Conservation (phyloP, 1,284 basidiomycete genomes). For the Heterobasidion parviporum region DNA sequence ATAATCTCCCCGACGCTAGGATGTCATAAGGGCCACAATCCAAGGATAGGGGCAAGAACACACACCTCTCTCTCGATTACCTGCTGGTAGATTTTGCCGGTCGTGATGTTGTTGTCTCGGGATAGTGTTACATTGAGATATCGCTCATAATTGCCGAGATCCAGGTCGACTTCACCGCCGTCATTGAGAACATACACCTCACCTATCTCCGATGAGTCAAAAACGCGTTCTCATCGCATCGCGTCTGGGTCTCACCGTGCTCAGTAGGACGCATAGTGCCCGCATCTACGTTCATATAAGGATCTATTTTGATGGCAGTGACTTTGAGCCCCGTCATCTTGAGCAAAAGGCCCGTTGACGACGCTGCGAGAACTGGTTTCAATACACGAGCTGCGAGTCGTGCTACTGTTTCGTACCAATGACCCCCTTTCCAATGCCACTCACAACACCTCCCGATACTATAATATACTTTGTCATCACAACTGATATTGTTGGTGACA, state of each 20-base stretch:
- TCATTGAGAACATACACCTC: slow-evolving; percentile 99
- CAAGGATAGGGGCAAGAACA: slow-evolving; percentile 13
- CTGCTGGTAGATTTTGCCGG: slow-evolving; percentile 95
- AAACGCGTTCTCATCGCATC: neutral
- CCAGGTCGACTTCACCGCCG: slow-evolving; percentile 96
- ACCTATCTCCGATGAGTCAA: slow-evolving; percentile 38
- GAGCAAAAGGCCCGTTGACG: slow-evolving; percentile 92
- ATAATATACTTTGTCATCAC: slow-evolving; percentile 84
- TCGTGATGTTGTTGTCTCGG: slow-evolving; percentile 97
- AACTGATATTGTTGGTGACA: no score
- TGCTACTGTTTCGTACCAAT: slow-evolving; percentile 57
- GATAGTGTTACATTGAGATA: slow-evolving; percentile 94
- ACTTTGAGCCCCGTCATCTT: slow-evolving; percentile 96
- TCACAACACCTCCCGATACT: slow-evolving; percentile 88
- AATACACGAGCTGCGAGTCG: slow-evolving; percentile 14
- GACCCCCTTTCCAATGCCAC: slow-evolving; percentile 91
- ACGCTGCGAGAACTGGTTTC: slow-evolving; percentile 48
- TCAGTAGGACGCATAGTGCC: slow-evolving; percentile 99
- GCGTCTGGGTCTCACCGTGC: slow-evolving; percentile 61
- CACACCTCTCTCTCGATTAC: slow-evolving; percentile 96
- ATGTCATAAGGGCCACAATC: neutral
- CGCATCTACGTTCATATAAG: slow-evolving; percentile 99
- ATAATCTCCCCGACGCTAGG: slow-evolving; percentile 89
- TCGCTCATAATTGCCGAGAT: slow-evolving; percentile 97
- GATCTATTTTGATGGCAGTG: slow-evolving; percentile 99